phyloP scores from a whole-genome alignment of 2,329 filamentous ascomycete genomes.

The Juglanconis juglandina region DNA sequence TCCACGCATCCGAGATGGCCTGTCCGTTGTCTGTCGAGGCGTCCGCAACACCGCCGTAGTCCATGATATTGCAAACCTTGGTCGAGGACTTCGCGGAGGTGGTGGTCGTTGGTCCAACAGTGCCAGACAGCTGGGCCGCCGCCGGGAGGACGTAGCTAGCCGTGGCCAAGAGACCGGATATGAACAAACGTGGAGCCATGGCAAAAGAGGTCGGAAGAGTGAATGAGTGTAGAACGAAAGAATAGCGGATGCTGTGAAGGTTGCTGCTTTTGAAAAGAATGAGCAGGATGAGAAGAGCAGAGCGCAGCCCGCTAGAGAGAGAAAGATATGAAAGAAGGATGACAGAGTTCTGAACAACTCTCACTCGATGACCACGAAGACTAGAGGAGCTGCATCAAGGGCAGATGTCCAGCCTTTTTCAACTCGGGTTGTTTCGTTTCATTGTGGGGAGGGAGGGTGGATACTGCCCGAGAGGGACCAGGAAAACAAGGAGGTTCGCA shows the following conservation, averaged over 20 bases:
- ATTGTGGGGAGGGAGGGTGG: neutral
- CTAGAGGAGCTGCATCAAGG: neutral
- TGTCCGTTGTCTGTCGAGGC: slow-evolving; percentile 39
- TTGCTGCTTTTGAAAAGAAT: neutral
- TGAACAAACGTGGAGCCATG: slow-evolving; percentile 13
- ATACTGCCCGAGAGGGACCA: neutral
- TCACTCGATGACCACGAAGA: neutral
- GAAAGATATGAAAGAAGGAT: neutral
- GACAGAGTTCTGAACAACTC: neutral
- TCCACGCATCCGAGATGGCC: slow-evolving; percentile 26
- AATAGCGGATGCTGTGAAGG: neutral
- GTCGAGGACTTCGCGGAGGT: slow-evolving; percentile 25
- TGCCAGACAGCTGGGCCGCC: slow-evolving; percentile 25
- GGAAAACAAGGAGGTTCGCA: neutral
- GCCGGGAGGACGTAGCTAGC: slow-evolving; percentile 10
- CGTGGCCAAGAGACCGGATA: slow-evolving; percentile 14
- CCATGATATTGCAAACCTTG: slow-evolving; percentile 44
- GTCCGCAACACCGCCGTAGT: slow-evolving; percentile 47
- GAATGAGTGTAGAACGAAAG: neutral
- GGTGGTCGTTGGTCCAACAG: slow-evolving; percentile 27
- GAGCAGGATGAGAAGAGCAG: neutral
- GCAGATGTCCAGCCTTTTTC: slow-evolving; percentile 1
- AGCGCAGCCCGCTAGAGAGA: slow-evolving; percentile 4
- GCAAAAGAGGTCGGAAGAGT: neutral
- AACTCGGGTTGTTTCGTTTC: slow-evolving; percentile 13